A percentile compares a stretch with the other conserved stretches of the same genome.
These are phyloP conservation scores for Cyberlindnera subsufficiens DNA, from an alignment of 805 yeast genomes.

Conservation along the genomic window DNA sequence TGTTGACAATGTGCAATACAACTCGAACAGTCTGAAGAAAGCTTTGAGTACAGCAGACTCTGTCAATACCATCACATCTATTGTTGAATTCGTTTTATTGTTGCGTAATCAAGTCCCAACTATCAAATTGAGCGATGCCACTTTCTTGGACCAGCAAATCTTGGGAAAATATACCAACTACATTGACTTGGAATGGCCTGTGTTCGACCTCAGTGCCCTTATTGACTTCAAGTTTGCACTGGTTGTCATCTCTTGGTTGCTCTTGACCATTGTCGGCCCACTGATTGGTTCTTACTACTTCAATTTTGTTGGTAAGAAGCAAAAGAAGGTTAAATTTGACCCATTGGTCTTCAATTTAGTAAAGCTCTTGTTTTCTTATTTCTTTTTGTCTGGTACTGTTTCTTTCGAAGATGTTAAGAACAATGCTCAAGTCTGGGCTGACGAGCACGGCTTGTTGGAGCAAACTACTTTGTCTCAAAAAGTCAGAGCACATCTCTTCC, in stretches of 20 bases:
- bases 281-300: slow-evolving; percentile 23
- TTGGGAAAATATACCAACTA: slow-evolving; percentile 14
- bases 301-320: slow-evolving; percentile 24
- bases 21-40: slow-evolving; percentile 15
- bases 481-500: slow-evolving; percentile 18
- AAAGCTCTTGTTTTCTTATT: slow-evolving; percentile 38
- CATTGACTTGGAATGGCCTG: slow-evolving; percentile 8
- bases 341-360: slow-evolving; percentile 48
- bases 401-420: slow-evolving; percentile 23
- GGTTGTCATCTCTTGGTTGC: slow-evolving; percentile 21
- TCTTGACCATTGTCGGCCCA: slow-evolving; percentile 19
- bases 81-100: slow-evolving; percentile 16
- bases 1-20: slow-evolving; percentile 3
- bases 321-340: slow-evolving; percentile 37
- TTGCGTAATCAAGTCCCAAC: slow-evolving; percentile 15
- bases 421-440: slow-evolving; percentile 25
- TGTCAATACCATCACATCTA: slow-evolving; percentile 16
- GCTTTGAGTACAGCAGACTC: slow-evolving; percentile 24
- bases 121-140: slow-evolving; percentile 12
- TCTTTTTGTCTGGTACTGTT: slow-evolving; percentile 24
- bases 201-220: slow-evolving; percentile 17
- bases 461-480: slow-evolving; percentile 11
- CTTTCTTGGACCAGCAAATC: slow-evolving; percentile 17
- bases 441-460: slow-evolving; percentile 20
- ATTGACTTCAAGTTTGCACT: slow-evolving; percentile 16